Evolutionary conservation across 192 early-diverging fungal genomes (phyloP).

Genomic region (Podila verticillata): DNA sequence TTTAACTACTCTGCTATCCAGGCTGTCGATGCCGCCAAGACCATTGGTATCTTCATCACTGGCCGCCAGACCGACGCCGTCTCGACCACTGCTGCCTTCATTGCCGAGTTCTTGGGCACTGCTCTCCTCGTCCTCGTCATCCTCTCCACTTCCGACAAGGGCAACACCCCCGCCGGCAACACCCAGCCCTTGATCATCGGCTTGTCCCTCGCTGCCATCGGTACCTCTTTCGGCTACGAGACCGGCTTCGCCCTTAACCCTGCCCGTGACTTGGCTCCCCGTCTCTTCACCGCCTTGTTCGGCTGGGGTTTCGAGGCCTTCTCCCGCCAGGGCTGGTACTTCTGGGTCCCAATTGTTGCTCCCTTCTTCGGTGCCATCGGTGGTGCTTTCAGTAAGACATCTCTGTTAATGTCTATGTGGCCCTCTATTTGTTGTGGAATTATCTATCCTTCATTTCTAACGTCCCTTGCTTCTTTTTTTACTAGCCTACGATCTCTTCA

Average conservation of each 20-base stretch:
- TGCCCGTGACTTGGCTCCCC: slow-evolving; percentile 84
- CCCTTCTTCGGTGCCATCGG: slow-evolving; percentile 70
- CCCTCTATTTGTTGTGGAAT: too few relatives aligned
- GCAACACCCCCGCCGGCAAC: slow-evolving; percentile 65
- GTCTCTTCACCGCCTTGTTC: slow-evolving; percentile 72
- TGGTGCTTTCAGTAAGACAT: slow-evolving; percentile 31
- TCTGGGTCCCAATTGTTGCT: slow-evolving; percentile 75
- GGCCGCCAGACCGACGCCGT: slow-evolving; percentile 47
- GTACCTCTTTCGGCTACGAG: slow-evolving; percentile 70
- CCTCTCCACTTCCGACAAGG: slow-evolving; percentile 67
- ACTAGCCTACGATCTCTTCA: slow-evolving; percentile 27
- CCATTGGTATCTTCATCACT: slow-evolving; percentile 47
- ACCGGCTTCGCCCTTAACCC: slow-evolving; percentile 80
- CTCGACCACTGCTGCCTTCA: slow-evolving; percentile 61
- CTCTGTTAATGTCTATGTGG: too few relatives aligned
- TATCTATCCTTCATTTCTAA: neutral
- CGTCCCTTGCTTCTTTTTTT: neutral
- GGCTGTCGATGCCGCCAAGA: slow-evolving; percentile 48
- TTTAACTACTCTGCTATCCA: slow-evolving; percentile 70
- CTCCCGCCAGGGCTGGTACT: slow-evolving; percentile 73
- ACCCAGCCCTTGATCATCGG: slow-evolving; percentile 67
- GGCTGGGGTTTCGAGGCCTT: slow-evolving; percentile 77
- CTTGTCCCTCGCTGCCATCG: slow-evolving; percentile 68
- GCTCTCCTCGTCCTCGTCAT: slow-evolving; percentile 67
- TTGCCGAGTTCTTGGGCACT: slow-evolving; percentile 76